Evolutionary conservation across 2,329 filamentous ascomycete genomes (phyloP).

Genomic region (Karstenula rhodostoma): DNA sequence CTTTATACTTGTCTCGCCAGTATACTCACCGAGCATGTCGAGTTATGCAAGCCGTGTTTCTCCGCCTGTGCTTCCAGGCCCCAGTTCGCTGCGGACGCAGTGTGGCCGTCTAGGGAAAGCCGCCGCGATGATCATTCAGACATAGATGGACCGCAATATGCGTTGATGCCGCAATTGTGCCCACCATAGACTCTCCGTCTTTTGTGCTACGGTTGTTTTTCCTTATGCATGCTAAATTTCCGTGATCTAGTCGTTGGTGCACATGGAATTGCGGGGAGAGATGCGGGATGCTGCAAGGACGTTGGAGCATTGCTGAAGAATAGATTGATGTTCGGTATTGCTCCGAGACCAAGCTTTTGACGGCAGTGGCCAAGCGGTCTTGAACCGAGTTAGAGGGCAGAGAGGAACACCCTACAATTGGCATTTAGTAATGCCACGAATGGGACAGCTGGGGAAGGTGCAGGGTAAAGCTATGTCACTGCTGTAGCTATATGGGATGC

Average conservation of each 20-base stretch:
- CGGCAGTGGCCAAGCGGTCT: slow-evolving; percentile 1
- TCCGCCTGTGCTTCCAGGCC: background rate
- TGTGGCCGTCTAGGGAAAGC: background rate
- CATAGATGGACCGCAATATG: slow-evolving; percentile 10
- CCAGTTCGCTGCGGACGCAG: background rate
- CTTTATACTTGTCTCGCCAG: slow-evolving; percentile 2
- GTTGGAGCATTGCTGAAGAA: background rate
- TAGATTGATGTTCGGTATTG: slow-evolving; percentile 2
- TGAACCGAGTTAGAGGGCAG: background rate
- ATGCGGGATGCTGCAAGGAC: slow-evolving; percentile 2
- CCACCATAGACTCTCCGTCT: background rate
- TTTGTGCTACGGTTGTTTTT: slow-evolving; percentile 1
- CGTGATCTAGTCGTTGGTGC: background rate
- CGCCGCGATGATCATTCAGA: background rate
- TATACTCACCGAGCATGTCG: background rate
- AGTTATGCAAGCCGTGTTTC: background rate
- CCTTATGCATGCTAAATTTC: slow-evolving; percentile 3
- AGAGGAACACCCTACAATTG: background rate
- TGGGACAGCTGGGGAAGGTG: background rate
- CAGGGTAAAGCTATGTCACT: background rate
- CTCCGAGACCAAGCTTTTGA: slow-evolving; percentile 1
- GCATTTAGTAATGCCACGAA: slow-evolving; percentile 6
- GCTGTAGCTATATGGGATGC: slow-evolving; percentile 5
- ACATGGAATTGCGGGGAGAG: background rate
- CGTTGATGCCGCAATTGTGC: background rate